These are phyloP conservation scores for Trypanosoma vivax DNA, from an alignment of 208 protist genomes.

Conservation along the genomic window DNA sequence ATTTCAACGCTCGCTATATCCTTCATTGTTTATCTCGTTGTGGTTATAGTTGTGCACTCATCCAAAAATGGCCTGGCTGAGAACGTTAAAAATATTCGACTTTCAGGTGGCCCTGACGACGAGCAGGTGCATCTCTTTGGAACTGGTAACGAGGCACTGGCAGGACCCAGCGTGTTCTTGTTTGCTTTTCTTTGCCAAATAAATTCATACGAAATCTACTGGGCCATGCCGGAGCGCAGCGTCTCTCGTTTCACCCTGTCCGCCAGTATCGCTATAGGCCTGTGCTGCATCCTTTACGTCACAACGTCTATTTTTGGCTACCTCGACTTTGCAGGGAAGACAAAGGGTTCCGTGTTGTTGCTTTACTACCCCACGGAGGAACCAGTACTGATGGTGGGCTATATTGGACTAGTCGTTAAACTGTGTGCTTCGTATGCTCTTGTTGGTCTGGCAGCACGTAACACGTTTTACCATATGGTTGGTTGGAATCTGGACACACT, in stretches of 20 bases:
- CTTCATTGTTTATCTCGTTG: constrained; percentile 41
- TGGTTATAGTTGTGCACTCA: constrained; percentile 23
- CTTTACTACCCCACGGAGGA: constrained; percentile 56
- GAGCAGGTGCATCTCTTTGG: constrained; percentile 30
- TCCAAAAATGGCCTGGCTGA: constrained; percentile 14
- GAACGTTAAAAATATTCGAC: constrained; percentile 10
- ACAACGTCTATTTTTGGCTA: constrained; percentile 57
- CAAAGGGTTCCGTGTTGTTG: constrained; percentile 40
- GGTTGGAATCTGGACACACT: constrained; percentile 32
- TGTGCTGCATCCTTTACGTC: constrained; percentile 58
- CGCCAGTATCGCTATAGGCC: constrained; percentile 29
- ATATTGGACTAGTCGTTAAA: constrained; percentile 57
- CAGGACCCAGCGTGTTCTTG: constrained; percentile 37
- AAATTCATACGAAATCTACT: constrained; percentile 43
- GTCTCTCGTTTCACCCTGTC: constrained; percentile 29
- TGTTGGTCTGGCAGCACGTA: constrained; percentile 55
- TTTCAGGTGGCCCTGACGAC: constrained; percentile 15
- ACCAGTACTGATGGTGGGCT: constrained; percentile 39
- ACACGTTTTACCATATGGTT: constrained; percentile 55
- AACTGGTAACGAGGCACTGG: constrained; percentile 32
- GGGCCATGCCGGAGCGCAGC: constrained; percentile 33
- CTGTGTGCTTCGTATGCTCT: constrained; percentile 53
- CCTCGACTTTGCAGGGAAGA: constrained; percentile 44
- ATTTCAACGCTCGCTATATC: constrained; percentile 36
- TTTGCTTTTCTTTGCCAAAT: constrained; percentile 61